A percentile compares a stretch with the other conserved stretches of the same genome.
These are phyloP conservation scores for Fusarium armeniacum DNA, from an alignment of 2,329 filamentous ascomycete species.

Conservation along the genomic window DNA sequence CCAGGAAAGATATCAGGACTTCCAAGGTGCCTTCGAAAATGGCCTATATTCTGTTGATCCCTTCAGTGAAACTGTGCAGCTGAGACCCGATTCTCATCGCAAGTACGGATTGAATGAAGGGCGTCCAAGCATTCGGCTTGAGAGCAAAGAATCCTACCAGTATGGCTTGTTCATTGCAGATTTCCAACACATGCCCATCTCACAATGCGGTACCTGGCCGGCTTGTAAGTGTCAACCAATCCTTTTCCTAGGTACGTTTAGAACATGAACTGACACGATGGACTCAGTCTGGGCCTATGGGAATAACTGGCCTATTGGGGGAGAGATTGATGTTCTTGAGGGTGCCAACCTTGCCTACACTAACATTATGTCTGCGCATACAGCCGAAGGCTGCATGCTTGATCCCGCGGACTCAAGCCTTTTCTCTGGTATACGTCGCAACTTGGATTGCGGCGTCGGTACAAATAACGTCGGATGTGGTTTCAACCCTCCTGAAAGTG, in stretches of 20 bases:
- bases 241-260: neutral
- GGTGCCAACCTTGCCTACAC: constrained; percentile 73
- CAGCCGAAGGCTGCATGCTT: constrained; percentile 56
- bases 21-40: constrained; percentile 55
- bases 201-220: constrained; percentile 80
- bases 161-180: constrained; percentile 80
- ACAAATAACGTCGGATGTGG: constrained; percentile 61
- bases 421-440: constrained; percentile 49
- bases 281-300: constrained; percentile 66
- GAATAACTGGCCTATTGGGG: constrained; percentile 70
- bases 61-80: constrained; percentile 58
- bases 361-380: constrained; percentile 75
- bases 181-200: constrained; percentile 79
- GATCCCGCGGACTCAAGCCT: constrained; percentile 37
- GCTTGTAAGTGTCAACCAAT: constrained; percentile 65
- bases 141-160: constrained; percentile 73
- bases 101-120: constrained; percentile 57
- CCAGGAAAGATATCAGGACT: constrained; percentile 59
- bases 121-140: constrained; percentile 74
- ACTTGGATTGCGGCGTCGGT: constrained; percentile 57
- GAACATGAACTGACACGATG: constrained; percentile 18
- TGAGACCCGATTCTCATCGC: constrained; percentile 62
- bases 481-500: constrained; percentile 57
- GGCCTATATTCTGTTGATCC: constrained; percentile 61
- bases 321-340: constrained; percentile 80